Percentiles rank a stretch among this genome's conserved stretches.
phyloP scores from a whole-genome alignment of 139 green algal species.

The Chlorella sp. region DNA sequence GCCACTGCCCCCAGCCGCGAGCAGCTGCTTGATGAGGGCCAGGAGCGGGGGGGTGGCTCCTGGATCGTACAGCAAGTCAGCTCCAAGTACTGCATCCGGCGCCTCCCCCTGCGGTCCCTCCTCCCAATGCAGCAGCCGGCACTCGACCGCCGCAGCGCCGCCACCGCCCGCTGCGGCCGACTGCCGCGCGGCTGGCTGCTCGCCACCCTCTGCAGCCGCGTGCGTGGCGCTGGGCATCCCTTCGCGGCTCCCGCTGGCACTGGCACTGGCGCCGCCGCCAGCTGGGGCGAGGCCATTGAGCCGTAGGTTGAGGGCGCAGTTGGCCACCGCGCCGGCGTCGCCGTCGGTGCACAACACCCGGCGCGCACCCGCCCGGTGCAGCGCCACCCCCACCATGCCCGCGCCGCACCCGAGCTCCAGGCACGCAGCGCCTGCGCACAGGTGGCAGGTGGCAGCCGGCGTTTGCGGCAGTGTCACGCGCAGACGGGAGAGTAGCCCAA shows the following conservation, averaged over 20 bases:
- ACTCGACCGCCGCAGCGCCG: neutral
- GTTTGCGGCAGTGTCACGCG: neutral
- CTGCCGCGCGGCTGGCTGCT: slow-evolving; percentile 1
- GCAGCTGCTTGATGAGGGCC: slow-evolving; percentile 22
- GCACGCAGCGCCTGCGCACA: slow-evolving; percentile 45
- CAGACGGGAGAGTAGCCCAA: neutral
- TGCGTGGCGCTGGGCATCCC: too few relatives aligned
- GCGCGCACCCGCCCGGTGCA: slow-evolving; percentile 32
- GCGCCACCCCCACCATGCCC: slow-evolving; percentile 56
- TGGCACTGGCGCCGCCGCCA: neutral
- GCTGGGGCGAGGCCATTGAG: slow-evolving; percentile 57
- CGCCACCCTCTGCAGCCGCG: neutral
- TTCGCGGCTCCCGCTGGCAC: neutral
- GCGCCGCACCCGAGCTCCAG: slow-evolving; percentile 77
- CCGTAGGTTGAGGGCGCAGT: slow-evolving; percentile 67
- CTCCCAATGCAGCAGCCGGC: slow-evolving; percentile 25
- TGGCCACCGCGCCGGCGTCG: slow-evolving; percentile 54
- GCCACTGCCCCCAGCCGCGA: slow-evolving; percentile 3
- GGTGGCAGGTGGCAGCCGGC: neutral
- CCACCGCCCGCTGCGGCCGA: neutral
- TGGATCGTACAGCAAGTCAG: slow-evolving; percentile 76
- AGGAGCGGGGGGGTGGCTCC: slow-evolving; percentile 31
- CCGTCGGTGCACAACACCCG: slow-evolving; percentile 67
- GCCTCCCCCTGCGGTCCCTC: slow-evolving; percentile 10
- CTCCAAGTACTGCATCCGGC: slow-evolving; percentile 55